phyloP scores from a whole-genome alignment of 106 monocot species.

The Acanthochlamys bracteata region DNA sequence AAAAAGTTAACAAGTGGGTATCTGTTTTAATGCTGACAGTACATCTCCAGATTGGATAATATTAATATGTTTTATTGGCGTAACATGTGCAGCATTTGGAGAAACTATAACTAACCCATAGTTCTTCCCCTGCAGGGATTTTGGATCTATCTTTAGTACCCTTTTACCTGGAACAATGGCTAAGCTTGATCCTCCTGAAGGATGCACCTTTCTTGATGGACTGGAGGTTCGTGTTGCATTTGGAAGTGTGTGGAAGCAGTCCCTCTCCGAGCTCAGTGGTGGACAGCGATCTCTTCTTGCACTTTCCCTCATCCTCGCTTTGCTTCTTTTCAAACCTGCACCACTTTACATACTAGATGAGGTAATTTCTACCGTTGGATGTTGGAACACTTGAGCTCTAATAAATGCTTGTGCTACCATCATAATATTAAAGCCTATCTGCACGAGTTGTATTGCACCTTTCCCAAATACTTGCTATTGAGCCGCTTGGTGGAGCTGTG shows the following conservation, averaged over 20 bases:
- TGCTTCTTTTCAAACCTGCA: slow-evolving; percentile 97
- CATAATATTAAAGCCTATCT: too few relatives aligned
- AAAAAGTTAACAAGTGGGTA: slow-evolving; percentile 95
- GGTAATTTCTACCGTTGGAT: slow-evolving; percentile 37
- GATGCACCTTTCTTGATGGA: slow-evolving; percentile 80
- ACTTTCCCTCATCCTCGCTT: slow-evolving; percentile 86
- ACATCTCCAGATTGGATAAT: too few relatives aligned
- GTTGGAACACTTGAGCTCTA: background rate
- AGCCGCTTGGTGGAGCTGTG: too few relatives aligned
- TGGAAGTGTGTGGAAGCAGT: slow-evolving; percentile 99
- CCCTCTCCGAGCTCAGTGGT: slow-evolving; percentile 92
- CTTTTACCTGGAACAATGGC: slow-evolving; percentile 95
- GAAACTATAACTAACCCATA: too few relatives aligned
- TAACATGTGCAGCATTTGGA: too few relatives aligned
- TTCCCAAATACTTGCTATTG: too few relatives aligned
- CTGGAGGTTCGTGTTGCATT: slow-evolving; percentile 99
- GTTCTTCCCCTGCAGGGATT: slow-evolving; percentile 93
- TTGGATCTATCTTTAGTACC: slow-evolving; percentile 95
- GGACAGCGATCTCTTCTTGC: slow-evolving; percentile 98
- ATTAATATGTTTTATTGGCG: too few relatives aligned
- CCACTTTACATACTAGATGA: slow-evolving; percentile 99
- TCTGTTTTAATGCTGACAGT: background rate
- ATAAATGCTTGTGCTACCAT: background rate
- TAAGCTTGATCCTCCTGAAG: slow-evolving; percentile 87
- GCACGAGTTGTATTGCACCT: too few relatives aligned